Base-by-base conservation (phyloP, 208 protist genomes). In the Acanthamoeba lenticulata region DNA sequence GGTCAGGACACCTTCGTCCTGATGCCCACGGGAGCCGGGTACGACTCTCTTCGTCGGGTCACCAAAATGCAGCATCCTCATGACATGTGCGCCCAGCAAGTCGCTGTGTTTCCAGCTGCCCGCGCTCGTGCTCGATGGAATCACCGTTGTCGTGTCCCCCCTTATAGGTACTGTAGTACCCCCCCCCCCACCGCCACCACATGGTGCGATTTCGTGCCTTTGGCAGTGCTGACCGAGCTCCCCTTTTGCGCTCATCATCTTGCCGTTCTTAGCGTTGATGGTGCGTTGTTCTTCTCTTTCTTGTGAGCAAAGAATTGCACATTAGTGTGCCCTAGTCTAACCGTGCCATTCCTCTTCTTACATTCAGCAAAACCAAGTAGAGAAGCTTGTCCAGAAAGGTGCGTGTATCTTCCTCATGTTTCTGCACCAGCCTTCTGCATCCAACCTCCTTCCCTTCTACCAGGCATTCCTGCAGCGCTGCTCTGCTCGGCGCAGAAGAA, bases 81-180 rank as follows among this genome's bases (percentile, higher is more conserved):
- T 69, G 47, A 4, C 38, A 6, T 19, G 32, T 79, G 67, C 36
- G 11, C 24, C 94, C 60, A 95, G 96, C 17, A 97, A 97, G 40
- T 96, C 94, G 29, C 65, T 97, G 0, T 96, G 95, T 40, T 97
- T 95, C 86, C 96, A 97, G 89, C 45, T 97, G 15, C 96, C 96
- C 6, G 94, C 96, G 5, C n/a, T 96, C 2, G 32, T 96, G 27
- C 19, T 65, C 27, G 17, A 42, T 24, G 94, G 94, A 6, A 6
- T 97, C 4, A 95, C 95, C 19, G 21, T 97, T 6, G 85, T 96
- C 2, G 60, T 97, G 13, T 97, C 96, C 7, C 96, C 96, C 27
- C 85, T 97, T 13, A 86, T 95, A 13, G 91, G 90, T 90, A 91
- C 85, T 1, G 5, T n/a, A 9, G 21, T 17, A 27, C 15, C 55